A percentile compares a stretch with the other conserved stretches of the same genome.
phyloP scores from a whole-genome alignment of 169 alveolate species.

The Plasmodium blacklocki region DNA sequence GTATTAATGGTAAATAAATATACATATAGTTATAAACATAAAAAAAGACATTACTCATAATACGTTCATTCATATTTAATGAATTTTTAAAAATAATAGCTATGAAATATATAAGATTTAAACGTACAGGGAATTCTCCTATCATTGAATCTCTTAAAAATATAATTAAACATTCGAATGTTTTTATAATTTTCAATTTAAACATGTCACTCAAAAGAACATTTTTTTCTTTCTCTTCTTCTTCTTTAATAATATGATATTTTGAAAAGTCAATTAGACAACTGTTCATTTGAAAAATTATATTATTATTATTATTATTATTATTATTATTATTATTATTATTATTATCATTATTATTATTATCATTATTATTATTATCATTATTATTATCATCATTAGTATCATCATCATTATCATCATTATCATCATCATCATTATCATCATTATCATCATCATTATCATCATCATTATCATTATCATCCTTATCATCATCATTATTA shows the following conservation, averaged over 20 bases:
- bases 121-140: slow-evolving; percentile 61
- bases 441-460: too few relatives aligned
- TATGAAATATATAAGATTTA: slow-evolving; percentile 41
- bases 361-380: too few relatives aligned
- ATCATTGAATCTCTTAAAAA: slow-evolving; percentile 62
- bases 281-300: too few relatives aligned
- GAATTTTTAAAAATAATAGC: slow-evolving; percentile 36
- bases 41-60: slow-evolving; percentile 71
- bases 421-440: neutral
- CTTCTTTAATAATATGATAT: too few relatives aligned
- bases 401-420: neutral
- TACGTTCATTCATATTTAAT: slow-evolving; percentile 20
- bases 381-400: neutral
- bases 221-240: too few relatives aligned
- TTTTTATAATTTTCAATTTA: slow-evolving; percentile 43
- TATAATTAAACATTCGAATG: slow-evolving; percentile 64
- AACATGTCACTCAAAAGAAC: neutral
- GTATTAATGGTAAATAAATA: slow-evolving; percentile 56
- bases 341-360: neutral
- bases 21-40: slow-evolving; percentile 71
- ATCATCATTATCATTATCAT: neutral
- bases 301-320: neutral
- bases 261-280: too few relatives aligned
- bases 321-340: neutral
- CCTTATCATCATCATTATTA: neutral